phyloP scores from a whole-genome alignment of 75 land plant species.

The Azolla pinnata region DNA sequence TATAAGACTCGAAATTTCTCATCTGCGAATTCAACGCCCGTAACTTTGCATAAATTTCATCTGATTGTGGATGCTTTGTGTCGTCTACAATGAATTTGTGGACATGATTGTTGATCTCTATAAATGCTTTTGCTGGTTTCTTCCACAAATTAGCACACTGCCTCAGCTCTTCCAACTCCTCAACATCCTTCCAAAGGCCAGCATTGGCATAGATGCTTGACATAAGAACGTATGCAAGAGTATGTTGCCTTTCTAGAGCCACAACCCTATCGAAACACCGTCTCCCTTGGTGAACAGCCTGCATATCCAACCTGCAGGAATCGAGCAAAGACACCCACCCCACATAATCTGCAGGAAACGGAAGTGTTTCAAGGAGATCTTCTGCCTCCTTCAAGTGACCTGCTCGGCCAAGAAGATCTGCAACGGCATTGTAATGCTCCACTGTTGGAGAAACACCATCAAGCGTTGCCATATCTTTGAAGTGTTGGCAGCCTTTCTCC shows the following conservation, averaged over 20 bases:
- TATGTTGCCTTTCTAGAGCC: conserved; percentile 39
- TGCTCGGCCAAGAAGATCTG: conserved; percentile 53
- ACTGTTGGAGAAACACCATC: conserved; percentile 24
- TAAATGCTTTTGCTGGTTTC: conserved; percentile 26
- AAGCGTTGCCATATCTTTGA: conserved; percentile 14
- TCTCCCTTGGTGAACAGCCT: conserved; percentile 52
- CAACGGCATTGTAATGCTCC: conserved; percentile 66
- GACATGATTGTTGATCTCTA: conserved; percentile 18
- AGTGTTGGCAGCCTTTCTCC: conserved; percentile 39
- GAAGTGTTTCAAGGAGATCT: conserved; percentile 42
- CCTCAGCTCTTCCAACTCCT: conserved; percentile 25
- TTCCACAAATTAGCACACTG: conserved; percentile 17
- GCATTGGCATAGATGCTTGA: conserved; percentile 43
- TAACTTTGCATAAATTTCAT: conserved; percentile 18
- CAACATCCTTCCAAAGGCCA: conserved; percentile 31
- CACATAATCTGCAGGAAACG: conserved; percentile 44
- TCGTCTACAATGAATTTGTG: conserved; percentile 32
- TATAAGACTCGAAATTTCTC: conserved; percentile 26
- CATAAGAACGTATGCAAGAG: conserved; percentile 43
- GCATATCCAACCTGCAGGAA: conserved; percentile 43
- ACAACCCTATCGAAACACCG: conserved; percentile 34
- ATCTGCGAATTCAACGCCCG: conserved; percentile 11
- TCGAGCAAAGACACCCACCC: conserved; percentile 68
- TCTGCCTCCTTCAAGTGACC: conserved; percentile 39
- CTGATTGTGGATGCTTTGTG: conserved; percentile 24